Base-by-base conservation (phyloP, 345 rosid species). In the Hibiscus trionum region DNA sequence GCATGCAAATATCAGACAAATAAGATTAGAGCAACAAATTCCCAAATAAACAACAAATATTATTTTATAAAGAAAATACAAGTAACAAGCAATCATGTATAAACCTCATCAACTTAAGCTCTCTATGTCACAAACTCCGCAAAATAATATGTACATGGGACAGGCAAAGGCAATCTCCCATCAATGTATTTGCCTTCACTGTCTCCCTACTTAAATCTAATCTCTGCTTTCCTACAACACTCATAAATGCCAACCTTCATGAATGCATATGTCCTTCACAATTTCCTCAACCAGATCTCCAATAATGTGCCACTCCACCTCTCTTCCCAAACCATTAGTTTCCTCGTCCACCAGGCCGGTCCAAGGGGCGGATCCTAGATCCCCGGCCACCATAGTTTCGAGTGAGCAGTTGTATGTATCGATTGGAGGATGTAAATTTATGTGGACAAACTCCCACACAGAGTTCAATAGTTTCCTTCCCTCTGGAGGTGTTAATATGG, bases 301-400 rank as follows among this genome's bases (percentile, higher is more conserved):
- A 19, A 87, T 76, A 27, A 93, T 86, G 69, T 82, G 57, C 76
- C 79, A 68, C 77, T 88, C 96, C 71, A 93, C 80, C 69, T 91
- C 91, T 79, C 72, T 81, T 57, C 86, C 93, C 59, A 89, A 70
- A 35, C 24, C 77, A 79, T 70, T 72, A 35, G 72, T 79, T 80
- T 87, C 90, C 15, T 87, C 91, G 27, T 87, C 84, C 71, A 84
- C 73, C 77, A 87, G 70, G 57, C 80, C 75, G 11, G 80, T 72
- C 97, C 97, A 91, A 19, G 89, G 92, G 66, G 60, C 55, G 53
- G 85, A 82, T 44, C 66, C 80, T 14, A 91, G 62, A 75, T 88
- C 85, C 72, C 77, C 56, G 9, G 78, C 85, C 78, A 86, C 84
- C 83, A 86, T 72, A 59, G 70, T 68, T 31, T 88, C 97, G 7